Conservation (phyloP, 768 basidiomycete genomes). For the Russula vinacea region DNA sequence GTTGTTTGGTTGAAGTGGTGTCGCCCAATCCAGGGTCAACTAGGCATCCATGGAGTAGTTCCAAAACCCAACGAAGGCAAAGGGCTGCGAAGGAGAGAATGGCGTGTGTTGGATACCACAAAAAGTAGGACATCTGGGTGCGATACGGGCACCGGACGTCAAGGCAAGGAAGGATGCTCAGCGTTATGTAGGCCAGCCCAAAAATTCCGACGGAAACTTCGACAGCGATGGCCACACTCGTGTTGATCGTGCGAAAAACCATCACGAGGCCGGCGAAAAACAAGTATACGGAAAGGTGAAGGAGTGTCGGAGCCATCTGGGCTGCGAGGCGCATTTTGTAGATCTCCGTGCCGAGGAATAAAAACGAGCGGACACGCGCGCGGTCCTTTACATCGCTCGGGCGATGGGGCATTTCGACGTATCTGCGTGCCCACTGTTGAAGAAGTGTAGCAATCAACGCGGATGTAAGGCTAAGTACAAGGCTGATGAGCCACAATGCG, state of each 20-base stretch:
- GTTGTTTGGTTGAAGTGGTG: no score
- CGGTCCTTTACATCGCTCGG: neutral
- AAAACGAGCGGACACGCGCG: neutral
- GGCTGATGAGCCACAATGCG: neutral
- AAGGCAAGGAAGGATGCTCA: neutral
- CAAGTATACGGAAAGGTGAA: neutral
- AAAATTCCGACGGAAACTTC: neutral
- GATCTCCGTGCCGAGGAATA: neutral
- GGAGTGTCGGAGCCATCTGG: neutral
- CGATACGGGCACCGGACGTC: neutral
- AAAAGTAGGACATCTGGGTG: neutral
- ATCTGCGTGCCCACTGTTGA: neutral
- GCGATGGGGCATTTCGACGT: neutral
- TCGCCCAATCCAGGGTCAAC: conserved; percentile 30
- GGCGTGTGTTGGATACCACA: neutral
- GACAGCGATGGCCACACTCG: neutral
- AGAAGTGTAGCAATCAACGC: neutral
- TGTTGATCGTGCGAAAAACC: neutral
- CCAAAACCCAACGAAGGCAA: neutral
- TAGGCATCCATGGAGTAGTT: neutral
- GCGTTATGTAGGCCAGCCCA: neutral
- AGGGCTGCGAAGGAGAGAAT: neutral
- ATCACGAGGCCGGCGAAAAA: neutral
- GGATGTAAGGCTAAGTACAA: neutral
- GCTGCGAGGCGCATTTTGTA: neutral